phyloP scores from a whole-genome alignment of 1,284 basidiomycete genomes.

The Ustilago tritici region DNA sequence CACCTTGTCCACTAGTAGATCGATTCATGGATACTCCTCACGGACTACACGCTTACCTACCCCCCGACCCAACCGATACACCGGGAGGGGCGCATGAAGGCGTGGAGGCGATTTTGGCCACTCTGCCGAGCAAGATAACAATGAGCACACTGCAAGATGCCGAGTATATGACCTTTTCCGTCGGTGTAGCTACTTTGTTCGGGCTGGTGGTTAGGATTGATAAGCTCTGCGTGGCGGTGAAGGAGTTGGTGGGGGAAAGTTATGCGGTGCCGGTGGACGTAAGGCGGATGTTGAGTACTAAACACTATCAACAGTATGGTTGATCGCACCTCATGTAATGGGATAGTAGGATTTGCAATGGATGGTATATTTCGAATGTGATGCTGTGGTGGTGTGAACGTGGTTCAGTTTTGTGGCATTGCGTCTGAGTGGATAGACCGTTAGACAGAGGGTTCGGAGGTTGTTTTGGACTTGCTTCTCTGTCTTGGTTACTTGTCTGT shows the following conservation, averaged over 20 bases:
- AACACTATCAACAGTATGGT: not conserved
- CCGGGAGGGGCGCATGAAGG: not conserved
- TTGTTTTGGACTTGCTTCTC: not conserved
- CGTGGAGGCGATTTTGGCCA: slow-evolving; percentile 18
- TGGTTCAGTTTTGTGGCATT: too few relatives aligned
- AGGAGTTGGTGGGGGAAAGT: slow-evolving; percentile 83
- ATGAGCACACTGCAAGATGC: slow-evolving; percentile 37
- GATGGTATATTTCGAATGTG: too few relatives aligned
- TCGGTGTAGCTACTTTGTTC: slow-evolving; percentile 78
- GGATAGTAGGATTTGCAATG: too few relatives aligned
- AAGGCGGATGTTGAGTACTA: slow-evolving; percentile 21
- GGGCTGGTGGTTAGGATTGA: slow-evolving; percentile 78
- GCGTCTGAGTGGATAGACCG: too few relatives aligned
- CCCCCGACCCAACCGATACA: not conserved
- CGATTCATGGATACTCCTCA: slow-evolving; percentile 74
- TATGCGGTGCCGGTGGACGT: slow-evolving; percentile 70
- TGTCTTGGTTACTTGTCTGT: not conserved
- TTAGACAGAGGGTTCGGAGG: not conserved
- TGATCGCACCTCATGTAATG: not conserved
- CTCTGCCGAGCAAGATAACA: slow-evolving; percentile 29
- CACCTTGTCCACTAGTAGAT: slow-evolving; percentile 83
- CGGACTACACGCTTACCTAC: slow-evolving; percentile 49
- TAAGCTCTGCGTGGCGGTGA: slow-evolving; percentile 79
- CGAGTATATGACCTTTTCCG: slow-evolving; percentile 52
- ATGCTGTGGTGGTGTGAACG: too few relatives aligned